Evolutionary conservation across 805 yeast genomes (phyloP), one percentile per base, ranked within the genome.

Genomic region (Cyberlindnera suaveolens): DNA sequence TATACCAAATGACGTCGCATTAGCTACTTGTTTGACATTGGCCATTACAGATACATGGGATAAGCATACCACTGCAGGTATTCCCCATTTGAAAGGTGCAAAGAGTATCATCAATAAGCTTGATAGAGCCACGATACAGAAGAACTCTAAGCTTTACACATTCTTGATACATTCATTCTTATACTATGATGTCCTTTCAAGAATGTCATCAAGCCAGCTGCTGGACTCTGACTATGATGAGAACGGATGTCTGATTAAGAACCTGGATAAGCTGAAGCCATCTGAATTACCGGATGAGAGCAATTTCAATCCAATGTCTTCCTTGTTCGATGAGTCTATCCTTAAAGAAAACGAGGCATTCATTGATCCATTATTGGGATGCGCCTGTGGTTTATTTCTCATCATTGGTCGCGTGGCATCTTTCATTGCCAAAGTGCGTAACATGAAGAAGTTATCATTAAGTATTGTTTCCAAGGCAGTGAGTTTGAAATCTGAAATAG

Each of bases 1-100:
- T 2, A 64, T 76, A 26, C 81, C 82, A 3, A 78, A 79, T 10
- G 85, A 80, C 48, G 78, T 81, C 11, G 86, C 86, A 1, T 62
- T 82, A 17, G 78, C 83, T 0, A 76, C 85, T 0, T 80, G 86
- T 46, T 57, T 82, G 44, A 75, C 78, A 17, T 63, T 82, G 42
- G 82, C 86, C 0, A 73, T 78, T 45, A 74, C 83, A 33, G 87
- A 82, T 56, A 71, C 82, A 0, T 81, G 87, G 87, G 82, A 79
- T 54, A 72, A 79, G 11, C 82, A 77, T 45, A 79, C 75, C 5
- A 72, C 83, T 3, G 77, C 83, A 19, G 86, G 87, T 11, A 77
- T 81, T 42, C 80, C 83, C 2, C 88, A 81, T 61, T 65, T 81
- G 45, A 76, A 74, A 53, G 86, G 87, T 27, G 86, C 86, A 4